Evolutionary conservation across 306 rosid genomes (phyloP).

Genomic region (Acacia crassicarpa): DNA sequence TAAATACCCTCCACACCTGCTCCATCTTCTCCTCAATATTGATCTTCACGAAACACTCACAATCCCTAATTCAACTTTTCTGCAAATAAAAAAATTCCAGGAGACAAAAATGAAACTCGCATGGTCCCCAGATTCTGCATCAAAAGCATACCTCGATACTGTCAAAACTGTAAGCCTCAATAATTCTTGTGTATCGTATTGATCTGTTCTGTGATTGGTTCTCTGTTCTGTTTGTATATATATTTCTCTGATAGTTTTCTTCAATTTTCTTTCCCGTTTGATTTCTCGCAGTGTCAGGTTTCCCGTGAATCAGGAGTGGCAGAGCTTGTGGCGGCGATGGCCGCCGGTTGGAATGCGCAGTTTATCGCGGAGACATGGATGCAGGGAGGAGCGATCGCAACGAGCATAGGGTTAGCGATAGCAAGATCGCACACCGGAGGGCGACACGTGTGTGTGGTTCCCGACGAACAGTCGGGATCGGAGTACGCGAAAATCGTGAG

Average conservation of each 20-base stretch:
- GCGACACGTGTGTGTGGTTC: constrained; percentile 79
- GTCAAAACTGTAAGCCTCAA: constrained; percentile 66
- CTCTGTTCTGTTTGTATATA: no score
- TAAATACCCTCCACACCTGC: background rate
- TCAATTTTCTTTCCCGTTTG: background rate
- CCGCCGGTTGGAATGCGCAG: constrained; percentile 90
- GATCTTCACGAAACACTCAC: background rate
- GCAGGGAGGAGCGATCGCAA: constrained; percentile 58
- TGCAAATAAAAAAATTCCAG: background rate
- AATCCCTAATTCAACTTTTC: background rate
- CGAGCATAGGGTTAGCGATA: constrained; percentile 69
- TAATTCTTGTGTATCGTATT: no score
- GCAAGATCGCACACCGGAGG: constrained; percentile 72
- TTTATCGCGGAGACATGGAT: constrained; percentile 88
- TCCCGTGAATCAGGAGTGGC: constrained; percentile 68
- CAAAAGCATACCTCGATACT: constrained; percentile 89
- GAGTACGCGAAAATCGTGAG: constrained; percentile 51
- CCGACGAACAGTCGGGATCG: constrained; percentile 57
- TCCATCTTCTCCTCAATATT: no score
- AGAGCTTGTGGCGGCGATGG: constrained; percentile 87
- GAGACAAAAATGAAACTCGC: constrained; percentile 60
- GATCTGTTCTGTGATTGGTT: no score
- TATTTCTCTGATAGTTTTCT: background rate
- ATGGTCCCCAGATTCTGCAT: constrained; percentile 91
- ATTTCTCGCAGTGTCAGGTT: constrained; percentile 51